These are phyloP conservation scores for Penicillium verhagenii DNA, from an alignment of 495 filamentous ascomycete genomes.

Conservation along the genomic window DNA sequence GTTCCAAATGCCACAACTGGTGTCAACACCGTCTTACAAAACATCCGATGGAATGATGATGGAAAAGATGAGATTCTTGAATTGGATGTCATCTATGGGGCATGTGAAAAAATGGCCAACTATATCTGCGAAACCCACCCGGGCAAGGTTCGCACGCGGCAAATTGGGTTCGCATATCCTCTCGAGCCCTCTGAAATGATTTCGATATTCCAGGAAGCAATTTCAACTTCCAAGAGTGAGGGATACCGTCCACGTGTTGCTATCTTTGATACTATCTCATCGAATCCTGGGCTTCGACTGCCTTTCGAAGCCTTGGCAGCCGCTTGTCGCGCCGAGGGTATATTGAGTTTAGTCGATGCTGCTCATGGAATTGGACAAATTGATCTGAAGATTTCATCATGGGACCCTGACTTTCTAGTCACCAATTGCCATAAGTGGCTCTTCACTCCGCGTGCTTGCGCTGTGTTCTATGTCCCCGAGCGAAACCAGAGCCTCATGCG, in stretches of 20 bases:
- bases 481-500: constrained; percentile 71
- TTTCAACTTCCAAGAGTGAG: constrained; percentile 33
- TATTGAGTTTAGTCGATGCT: constrained; percentile 63
- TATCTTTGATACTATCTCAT: constrained; percentile 72
- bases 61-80: constrained; percentile 52
- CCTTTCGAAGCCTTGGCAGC: constrained; percentile 64
- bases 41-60: constrained; percentile 53
- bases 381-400: constrained; percentile 52
- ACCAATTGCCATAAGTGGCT: constrained; percentile 85
- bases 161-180: constrained; percentile 51
- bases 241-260: constrained; percentile 54
- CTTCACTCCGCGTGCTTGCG: constrained; percentile 68
- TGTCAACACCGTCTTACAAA: constrained; percentile 72
- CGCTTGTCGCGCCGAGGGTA: constrained; percentile 55
- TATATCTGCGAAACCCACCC: constrained; percentile 61
- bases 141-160: constrained; percentile 18
- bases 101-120: constrained; percentile 64
- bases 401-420: constrained; percentile 75
- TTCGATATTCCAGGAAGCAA: constrained; percentile 40
- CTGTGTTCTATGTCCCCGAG: constrained; percentile 70
- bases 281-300: constrained; percentile 65
- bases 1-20: constrained; percentile 74
- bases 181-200: constrained; percentile 56
- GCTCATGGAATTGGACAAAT: constrained; percentile 78
- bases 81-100: constrained; percentile 69